These are phyloP conservation scores for Tetrapisispora phaffii DNA, from an alignment of 805 yeast species.

Conservation along the genomic window DNA sequence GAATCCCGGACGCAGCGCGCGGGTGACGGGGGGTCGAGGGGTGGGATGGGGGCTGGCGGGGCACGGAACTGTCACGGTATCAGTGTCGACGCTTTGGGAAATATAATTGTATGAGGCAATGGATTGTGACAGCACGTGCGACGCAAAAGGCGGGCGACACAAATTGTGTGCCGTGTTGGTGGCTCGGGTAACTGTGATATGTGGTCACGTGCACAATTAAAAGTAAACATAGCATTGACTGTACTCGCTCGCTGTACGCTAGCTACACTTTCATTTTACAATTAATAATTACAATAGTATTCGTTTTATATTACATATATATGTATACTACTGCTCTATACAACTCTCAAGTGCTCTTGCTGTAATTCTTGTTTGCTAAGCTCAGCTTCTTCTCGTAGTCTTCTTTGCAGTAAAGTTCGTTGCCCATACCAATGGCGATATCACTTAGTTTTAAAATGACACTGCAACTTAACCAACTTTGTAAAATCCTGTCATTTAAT, in stretches of 20 bases:
- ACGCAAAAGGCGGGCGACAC: neutral
- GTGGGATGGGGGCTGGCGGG: too few species aligned
- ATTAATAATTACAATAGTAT: neutral
- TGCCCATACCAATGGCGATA: conserved; percentile 2
- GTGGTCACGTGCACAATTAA: neutral
- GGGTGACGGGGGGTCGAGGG: neutral
- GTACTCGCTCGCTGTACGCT: neutral
- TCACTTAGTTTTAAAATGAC: conserved; percentile 17
- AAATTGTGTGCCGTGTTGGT: too few species aligned
- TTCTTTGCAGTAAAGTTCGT: conserved; percentile 16
- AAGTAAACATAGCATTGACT: too few species aligned
- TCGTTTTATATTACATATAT: neutral
- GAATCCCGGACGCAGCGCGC: neutral
- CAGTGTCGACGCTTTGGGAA: too few species aligned
- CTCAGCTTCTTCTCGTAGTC: conserved; percentile 10
- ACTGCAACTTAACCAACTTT: conserved; percentile 77
- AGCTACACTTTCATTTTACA: neutral
- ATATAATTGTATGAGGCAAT: neutral
- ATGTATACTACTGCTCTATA: too few species aligned
- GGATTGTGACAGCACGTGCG: neutral
- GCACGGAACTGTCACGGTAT: too few species aligned
- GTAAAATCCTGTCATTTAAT: conserved; percentile 59
- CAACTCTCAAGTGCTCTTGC: too few species aligned
- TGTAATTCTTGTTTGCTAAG: neutral
- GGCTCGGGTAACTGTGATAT: too few species aligned